These are phyloP conservation scores for Myotisia sp. DNA, from an alignment of 2,329 filamentous ascomycete genomes.

Conservation along the genomic window DNA sequence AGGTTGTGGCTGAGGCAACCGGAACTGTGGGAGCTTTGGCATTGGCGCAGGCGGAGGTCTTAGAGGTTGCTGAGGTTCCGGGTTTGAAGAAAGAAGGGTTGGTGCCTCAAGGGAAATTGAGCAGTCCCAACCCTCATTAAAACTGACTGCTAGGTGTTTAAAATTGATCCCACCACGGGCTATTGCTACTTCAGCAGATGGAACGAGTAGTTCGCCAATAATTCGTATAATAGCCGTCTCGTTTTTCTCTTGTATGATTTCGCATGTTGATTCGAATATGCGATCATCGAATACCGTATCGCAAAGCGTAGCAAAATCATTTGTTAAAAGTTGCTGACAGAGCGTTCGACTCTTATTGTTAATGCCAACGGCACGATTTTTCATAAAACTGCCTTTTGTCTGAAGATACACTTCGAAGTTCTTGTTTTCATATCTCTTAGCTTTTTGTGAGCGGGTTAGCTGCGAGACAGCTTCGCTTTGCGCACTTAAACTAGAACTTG, in stretches of 20 bases:
- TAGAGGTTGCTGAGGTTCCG: too few species aligned
- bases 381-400: conserved; percentile 14
- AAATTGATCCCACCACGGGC: conserved; percentile 16
- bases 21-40: conserved; percentile 3
- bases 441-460: conserved; percentile 12
- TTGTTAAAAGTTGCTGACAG: conserved; percentile 17
- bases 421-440: conserved; percentile 13
- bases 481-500: conserved; percentile 10
- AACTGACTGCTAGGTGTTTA: conserved; percentile 26
- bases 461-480: conserved; percentile 16
- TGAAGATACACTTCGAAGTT: conserved; percentile 11
- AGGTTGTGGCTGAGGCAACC: conserved; percentile 21
- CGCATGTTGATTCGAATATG: conserved; percentile 20
- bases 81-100: too few species aligned
- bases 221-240: conserved; percentile 21
- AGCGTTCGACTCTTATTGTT: conserved; percentile 15
- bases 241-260: conserved; percentile 16
- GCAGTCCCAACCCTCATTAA: conserved; percentile 33
- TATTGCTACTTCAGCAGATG: conserved; percentile 23
- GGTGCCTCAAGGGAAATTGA: conserved; percentile 24
- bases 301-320: conserved; percentile 17
- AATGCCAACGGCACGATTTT: conserved; percentile 12
- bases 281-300: conserved; percentile 23
- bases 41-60: conserved; percentile 7
- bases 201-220: conserved; percentile 24